Evolutionary conservation across 176 grass and related monocot genomes (phyloP).

Genomic region (Aegilops bicornis): DNA sequence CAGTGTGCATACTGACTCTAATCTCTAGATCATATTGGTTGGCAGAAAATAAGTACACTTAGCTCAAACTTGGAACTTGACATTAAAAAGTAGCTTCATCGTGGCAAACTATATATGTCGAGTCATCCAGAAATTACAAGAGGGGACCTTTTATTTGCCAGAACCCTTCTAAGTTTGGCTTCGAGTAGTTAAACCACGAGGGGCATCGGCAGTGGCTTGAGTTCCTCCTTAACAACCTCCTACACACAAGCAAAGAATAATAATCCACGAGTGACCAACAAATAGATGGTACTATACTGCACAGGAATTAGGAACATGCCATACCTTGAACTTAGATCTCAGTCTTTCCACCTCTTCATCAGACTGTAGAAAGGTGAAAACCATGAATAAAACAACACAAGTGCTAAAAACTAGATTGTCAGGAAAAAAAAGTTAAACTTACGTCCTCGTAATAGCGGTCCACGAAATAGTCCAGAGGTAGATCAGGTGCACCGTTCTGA

Average conservation of each 20-base stretch:
- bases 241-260: background rate
- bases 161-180: background rate
- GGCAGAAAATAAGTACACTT: too few species aligned
- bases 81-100: too few species aligned
- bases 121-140: background rate
- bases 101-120: background rate
- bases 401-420: background rate
- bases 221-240: background rate
- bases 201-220: background rate
- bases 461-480: too few species aligned
- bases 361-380: background rate
- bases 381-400: background rate
- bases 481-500: too few species aligned
- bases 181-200: background rate
- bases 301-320: background rate
- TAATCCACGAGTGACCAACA: background rate
- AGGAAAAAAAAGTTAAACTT: background rate
- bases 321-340: background rate
- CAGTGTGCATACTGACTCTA: too few species aligned
- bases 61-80: too few species aligned
- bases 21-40: too few species aligned
- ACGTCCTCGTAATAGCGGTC: background rate
- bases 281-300: background rate
- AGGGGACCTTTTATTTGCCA: background rate
- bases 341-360: slow-evolving; percentile 13